Conservation (phyloP, 2,329 filamentous ascomycete species). For the Fusarium sacchari region DNA sequence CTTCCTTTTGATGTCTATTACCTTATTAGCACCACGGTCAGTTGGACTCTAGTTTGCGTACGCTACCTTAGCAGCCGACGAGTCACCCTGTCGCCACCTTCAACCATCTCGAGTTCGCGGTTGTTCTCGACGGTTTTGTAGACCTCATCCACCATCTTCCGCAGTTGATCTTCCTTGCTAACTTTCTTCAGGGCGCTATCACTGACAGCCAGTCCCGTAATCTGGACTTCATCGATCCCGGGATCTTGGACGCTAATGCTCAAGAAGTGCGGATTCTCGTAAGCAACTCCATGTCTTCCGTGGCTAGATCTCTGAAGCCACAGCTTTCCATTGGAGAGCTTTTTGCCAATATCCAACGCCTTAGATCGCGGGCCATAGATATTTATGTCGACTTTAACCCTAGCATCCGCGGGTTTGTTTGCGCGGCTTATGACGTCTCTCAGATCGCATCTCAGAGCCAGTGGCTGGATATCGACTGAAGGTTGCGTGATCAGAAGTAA, state of each 20-base stretch:
- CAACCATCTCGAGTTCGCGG: neutral
- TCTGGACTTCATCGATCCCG: fast-evolving
- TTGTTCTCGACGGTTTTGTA: conserved; percentile 16
- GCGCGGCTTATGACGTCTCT: conserved; percentile 1
- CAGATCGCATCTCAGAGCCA: neutral
- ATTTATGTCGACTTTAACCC: conserved; percentile 11
- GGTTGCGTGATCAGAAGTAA: neutral
- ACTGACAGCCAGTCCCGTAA: neutral
- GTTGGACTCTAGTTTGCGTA: fast-evolving
- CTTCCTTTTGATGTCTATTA: conserved; percentile 15
- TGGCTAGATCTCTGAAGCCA: conserved; percentile 11
- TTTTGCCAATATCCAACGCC: neutral
- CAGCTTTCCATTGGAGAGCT: neutral
- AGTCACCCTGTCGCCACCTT: neutral
- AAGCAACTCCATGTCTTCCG: neutral
- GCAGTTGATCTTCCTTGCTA: conserved; percentile 6
- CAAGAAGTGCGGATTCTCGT: conserved; percentile 9
- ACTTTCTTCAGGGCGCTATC: neutral
- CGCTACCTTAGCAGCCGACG: neutral
- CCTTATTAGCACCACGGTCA: fast-evolving
- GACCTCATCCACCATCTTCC: conserved; percentile 4
- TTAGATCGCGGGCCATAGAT: neutral
- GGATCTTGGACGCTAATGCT: neutral
- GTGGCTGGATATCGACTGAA: neutral
- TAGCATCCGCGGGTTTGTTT: neutral